Base-by-base conservation (phyloP, 768 basidiomycete genomes). In the Amanita jacksonii region DNA sequence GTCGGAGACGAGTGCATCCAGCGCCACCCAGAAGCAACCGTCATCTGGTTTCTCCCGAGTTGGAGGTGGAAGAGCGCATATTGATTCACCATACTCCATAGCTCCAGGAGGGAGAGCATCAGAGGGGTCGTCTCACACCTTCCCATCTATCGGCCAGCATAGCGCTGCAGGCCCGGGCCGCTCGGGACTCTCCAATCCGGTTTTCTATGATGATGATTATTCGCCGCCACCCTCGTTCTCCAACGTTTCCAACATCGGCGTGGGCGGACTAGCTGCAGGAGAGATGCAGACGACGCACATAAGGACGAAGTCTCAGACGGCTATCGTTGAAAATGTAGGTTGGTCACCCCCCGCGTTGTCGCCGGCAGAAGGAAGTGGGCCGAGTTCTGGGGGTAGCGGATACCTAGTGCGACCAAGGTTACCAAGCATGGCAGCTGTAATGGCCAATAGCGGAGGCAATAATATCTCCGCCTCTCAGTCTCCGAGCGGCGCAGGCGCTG, bases 41-140 rank as follows among this genome's bases (percentile, higher is more conserved):
- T 48, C 61, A 5, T 74, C 83, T 15, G 89, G 89, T 2, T 96
- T 97, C 64, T 77, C 87, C 4, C 74, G 90, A 38, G 75, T 97
- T 2, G 83, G 86, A 10, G 93, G 93, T 9, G 92, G 93, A 23
- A 71, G 82, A 31, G 85, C 93, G 1, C 82, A 91, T 53, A 85
- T 81, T 39, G 83, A 90, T 44, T 66, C 81, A 7, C 92, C 92
- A 0, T 96, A 92, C 58, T 81, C 87, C 1, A 86, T 88, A 41
- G 63, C 73, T 9, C 60, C 68, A 12, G 73, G 72, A 20, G 44
- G 44, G 10, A 35, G 44, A 16, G 28, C 25, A 18, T 38, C 35
- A 16, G 22, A 18, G 13, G 43, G 35, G 1, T 81, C 81, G 15
- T 79, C 74, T 2, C 69, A 79, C 45, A 74, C 82, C 1, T 79